Evolutionary conservation across 176 grass and related monocot species (phyloP).

Genomic region (Aegilops sharonensis): DNA sequence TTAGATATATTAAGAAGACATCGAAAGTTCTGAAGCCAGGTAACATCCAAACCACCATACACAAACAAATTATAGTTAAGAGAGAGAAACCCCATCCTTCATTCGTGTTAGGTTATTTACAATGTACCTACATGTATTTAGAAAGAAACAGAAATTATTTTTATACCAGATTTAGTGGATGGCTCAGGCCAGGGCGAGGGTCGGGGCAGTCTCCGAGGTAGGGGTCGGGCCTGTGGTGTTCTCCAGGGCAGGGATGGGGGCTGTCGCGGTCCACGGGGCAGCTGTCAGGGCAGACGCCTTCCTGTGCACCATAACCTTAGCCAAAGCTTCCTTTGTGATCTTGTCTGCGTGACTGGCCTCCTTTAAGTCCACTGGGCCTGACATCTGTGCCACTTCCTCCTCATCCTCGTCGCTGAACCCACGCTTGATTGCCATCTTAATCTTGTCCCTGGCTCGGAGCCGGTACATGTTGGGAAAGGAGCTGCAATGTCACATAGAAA

Average conservation of each 20-base stretch:
- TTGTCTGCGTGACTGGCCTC: background rate
- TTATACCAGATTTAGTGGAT: conserved; percentile 2
- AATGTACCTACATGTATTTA: background rate
- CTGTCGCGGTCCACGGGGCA: background rate
- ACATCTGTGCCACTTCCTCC: background rate
- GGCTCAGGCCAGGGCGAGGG: background rate
- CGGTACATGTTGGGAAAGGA: conserved; percentile 6
- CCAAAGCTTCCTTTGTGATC: background rate
- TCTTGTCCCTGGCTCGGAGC: background rate
- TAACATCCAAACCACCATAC: background rate
- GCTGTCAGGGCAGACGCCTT: background rate
- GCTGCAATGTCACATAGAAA: conserved; percentile 4
- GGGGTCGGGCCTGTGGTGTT: background rate
- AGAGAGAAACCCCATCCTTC: background rate
- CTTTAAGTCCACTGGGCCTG: background rate
- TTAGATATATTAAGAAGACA: background rate
- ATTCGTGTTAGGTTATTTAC: background rate
- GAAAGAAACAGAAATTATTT: background rate
- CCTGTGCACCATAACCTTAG: conserved; percentile 3
- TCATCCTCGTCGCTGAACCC: background rate
- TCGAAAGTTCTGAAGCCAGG: background rate
- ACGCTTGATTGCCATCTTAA: background rate
- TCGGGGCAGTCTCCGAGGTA: background rate
- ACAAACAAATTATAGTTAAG: background rate
- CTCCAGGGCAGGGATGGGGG: background rate